A percentile compares a stretch with the other conserved stretches of the same genome.
Evolutionary conservation across 2,329 filamentous ascomycete genomes (phyloP).

Genomic region (Cordyceps cateniannulata): DNA sequence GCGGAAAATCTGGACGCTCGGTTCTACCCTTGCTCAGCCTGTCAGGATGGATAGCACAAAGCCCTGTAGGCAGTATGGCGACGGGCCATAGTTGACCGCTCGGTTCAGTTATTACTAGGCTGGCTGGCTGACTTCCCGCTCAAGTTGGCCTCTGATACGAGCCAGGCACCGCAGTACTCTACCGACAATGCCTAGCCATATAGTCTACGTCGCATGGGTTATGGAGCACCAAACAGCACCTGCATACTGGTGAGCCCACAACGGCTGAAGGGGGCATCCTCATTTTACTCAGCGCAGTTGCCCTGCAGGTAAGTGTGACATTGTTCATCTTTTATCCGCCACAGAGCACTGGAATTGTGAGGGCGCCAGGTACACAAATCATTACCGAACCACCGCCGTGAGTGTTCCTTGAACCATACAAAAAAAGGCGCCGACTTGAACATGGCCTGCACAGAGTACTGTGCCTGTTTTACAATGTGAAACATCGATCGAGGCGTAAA

Average conservation of each 20-base stretch:
- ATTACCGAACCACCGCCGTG: too few species aligned
- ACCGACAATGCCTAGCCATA: background rate
- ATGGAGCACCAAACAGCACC: background rate
- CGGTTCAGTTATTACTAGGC: too few species aligned
- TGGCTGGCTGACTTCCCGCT: too few species aligned
- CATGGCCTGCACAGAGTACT: background rate
- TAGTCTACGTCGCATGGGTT: background rate
- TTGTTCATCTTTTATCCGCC: background rate
- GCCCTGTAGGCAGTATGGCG: too few species aligned
- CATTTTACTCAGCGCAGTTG: conserved; percentile 1
- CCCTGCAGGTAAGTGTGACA: conserved; percentile 6
- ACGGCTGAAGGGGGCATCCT: background rate
- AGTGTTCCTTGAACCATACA: background rate
- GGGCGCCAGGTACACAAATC: too few species aligned
- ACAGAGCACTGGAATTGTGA: background rate
- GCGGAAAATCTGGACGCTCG: background rate
- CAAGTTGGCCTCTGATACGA: background rate
- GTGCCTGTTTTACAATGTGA: background rate
- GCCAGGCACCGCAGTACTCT: background rate
- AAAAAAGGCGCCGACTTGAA: too few species aligned
- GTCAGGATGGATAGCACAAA: background rate
- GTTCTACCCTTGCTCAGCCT: background rate
- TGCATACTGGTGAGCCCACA: conserved; percentile 2
- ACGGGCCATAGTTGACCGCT: too few species aligned
- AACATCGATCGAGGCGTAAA: conserved; percentile 4